A percentile compares a stretch with the other conserved stretches of the same genome.
Conservation (phyloP, 768 basidiomycete species). For the Boletus rubroflammeus region DNA sequence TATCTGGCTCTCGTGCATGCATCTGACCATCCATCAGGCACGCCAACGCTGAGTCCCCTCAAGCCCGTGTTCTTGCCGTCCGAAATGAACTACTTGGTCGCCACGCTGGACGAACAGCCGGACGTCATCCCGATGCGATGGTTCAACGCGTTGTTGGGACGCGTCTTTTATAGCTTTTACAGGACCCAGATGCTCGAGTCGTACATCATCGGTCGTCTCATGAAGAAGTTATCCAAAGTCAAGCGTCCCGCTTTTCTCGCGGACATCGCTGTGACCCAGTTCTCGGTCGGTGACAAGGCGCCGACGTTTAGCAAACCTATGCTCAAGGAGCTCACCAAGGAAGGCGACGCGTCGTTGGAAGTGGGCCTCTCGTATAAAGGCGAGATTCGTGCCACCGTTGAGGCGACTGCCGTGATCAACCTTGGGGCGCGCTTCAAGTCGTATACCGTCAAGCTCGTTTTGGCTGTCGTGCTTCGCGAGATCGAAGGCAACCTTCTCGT, state of each 20-base stretch:
- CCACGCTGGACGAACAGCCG: conserved; percentile 86
- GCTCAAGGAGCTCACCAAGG: conserved; percentile 94
- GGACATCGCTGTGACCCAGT: conserved; percentile 83
- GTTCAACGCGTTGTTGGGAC: conserved; percentile 92
- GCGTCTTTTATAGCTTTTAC: conserved; percentile 90
- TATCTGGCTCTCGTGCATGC: conserved; percentile 79
- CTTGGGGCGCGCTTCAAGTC: conserved; percentile 82
- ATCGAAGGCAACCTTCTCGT: conserved; percentile 89
- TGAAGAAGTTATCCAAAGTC: conserved; percentile 92
- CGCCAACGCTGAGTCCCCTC: conserved; percentile 58
- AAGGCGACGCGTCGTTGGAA: conserved; percentile 90
- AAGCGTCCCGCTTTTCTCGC: conserved; percentile 84
- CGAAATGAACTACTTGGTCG: conserved; percentile 82
- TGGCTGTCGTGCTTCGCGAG: conserved; percentile 85
- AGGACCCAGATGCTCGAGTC: conserved; percentile 78
- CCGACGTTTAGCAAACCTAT: conserved; percentile 95
- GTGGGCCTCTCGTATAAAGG: conserved; percentile 82
- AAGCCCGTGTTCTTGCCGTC: conserved; percentile 62
- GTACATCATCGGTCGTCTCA: conserved; percentile 81
- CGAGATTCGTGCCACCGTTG: conserved; percentile 84
- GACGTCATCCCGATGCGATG: conserved; percentile 97
- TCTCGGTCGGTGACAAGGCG: conserved; percentile 78
- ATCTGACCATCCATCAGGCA: conserved; percentile 58
- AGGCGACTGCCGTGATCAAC: conserved; percentile 85
- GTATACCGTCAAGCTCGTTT: conserved; percentile 83